Evolutionary conservation across 371 early-diverging fungal species (phyloP).

Genomic region (Gilbertella persicaria): DNA sequence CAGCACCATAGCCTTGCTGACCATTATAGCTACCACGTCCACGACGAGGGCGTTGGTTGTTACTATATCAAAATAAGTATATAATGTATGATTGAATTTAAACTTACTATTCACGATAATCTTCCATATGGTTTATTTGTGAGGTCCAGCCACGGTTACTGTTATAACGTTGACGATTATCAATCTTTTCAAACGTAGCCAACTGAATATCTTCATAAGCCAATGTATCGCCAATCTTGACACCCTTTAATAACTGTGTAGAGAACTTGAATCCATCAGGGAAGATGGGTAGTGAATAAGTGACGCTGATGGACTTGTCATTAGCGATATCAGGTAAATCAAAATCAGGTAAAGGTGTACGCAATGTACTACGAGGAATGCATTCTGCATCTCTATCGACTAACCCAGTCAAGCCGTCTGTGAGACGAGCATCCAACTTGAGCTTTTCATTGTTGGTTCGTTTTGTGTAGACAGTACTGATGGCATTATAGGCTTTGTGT

Average conservation of each 20-base stretch:
- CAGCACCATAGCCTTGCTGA: constrained; percentile 34
- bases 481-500: constrained; percentile 66
- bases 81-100: neutral
- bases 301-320: constrained; percentile 62
- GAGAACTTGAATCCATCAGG: constrained; percentile 46
- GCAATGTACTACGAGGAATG: constrained; percentile 73
- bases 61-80: constrained; percentile 6
- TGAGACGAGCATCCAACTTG: constrained; percentile 56
- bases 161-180: constrained; percentile 26
- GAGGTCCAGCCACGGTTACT: constrained; percentile 42
- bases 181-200: constrained; percentile 53
- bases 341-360: constrained; percentile 65
- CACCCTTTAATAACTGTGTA: constrained; percentile 53
- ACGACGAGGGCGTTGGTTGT: constrained; percentile 20
- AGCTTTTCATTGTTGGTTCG: constrained; percentile 48
- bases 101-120: constrained; percentile 45
- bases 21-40: constrained; percentile 21
- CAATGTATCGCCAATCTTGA: constrained; percentile 49
- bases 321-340: constrained; percentile 60
- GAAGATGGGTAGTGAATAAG: constrained; percentile 48
- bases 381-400: constrained; percentile 66
- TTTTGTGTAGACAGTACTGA: constrained; percentile 70
- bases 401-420: constrained; percentile 64
- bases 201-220: constrained; percentile 56
- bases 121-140: constrained; percentile 49